Evolutionary conservation across 2,329 filamentous ascomycete genomes (phyloP), one percentile per base, ranked within the genome.

Genomic region (Colletotrichum tofieldiae): DNA sequence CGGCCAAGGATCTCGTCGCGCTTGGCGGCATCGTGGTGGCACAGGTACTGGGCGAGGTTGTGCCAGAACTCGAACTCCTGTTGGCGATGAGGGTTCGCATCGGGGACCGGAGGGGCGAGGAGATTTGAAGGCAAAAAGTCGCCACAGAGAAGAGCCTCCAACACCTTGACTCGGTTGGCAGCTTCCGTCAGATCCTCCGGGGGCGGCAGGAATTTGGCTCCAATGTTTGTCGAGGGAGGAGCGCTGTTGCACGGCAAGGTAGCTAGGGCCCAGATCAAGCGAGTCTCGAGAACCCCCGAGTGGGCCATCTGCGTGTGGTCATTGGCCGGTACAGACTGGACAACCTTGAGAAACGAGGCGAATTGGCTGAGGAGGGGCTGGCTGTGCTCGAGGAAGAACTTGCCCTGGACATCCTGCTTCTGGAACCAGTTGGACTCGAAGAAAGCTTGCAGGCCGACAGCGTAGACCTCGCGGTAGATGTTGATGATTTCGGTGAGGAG

Each of bases 341-440:
- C 82, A 37, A 86, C 84, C 52, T 86, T 83, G 47, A 95, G 86
- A 75, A 95, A 92, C 20, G 89, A 87, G 7, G 88, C 88, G 78
- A 95, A 90, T 73, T 92, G 88, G 64, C 91, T 89, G 76, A 93
- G 85, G n/a, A 94, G 84, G 37, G 84, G 83, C 37, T 86, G 83
- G 78, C 93, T 85, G 61, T 84, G 82, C 67, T 84, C 84, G 68
- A 90, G 82, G n/a, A 85, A 79, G 78, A 82, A 84, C 49, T 83
- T 80, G 63, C 84, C 80, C 71, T 84, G 82, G 18, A 81, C 73
- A 47, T 86, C 86, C 58, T 79, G 79, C 59, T 86, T 84, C 72
- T 85, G 89, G 83, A 94, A 98, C 95, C 95, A 98, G 37, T 87
- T 88, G 8, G 94, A 93, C 81, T 98, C 95, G 74, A 97, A 89